These are phyloP conservation scores for Miscanthus lutarioriparius DNA, from an alignment of 176 grass and related monocot species.

Conservation along the genomic window DNA sequence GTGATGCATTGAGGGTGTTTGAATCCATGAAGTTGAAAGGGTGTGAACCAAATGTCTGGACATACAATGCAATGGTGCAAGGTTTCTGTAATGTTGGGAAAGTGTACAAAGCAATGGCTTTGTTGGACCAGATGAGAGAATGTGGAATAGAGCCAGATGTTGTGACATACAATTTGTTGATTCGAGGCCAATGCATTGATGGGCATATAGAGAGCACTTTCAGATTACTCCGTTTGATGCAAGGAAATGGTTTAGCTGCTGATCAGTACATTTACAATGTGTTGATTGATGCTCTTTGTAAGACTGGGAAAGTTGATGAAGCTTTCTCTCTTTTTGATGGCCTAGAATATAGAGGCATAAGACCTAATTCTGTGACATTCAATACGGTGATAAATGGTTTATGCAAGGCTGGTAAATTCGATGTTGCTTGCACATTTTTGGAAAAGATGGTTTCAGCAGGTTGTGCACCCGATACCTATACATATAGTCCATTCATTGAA, in stretches of 20 bases:
- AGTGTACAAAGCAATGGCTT: conserved; percentile 49
- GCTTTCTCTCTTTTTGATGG: conserved; percentile 52
- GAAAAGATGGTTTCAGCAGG: conserved; percentile 55
- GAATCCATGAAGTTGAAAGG: conserved; percentile 39
- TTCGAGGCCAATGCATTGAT: conserved; percentile 53
- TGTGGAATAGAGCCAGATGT: conserved; percentile 41
- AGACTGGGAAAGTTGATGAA: conserved; percentile 42
- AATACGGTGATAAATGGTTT: conserved; percentile 55
- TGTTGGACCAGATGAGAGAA: conserved; percentile 40
- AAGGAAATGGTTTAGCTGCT: conserved; percentile 52
- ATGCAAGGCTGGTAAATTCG: conserved; percentile 55
- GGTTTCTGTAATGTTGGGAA: conserved; percentile 57
- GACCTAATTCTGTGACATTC: conserved; percentile 55
- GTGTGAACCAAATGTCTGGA: conserved; percentile 56
- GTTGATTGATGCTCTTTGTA: conserved; percentile 67
- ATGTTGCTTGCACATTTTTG: conserved; percentile 45
- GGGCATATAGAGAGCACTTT: conserved; percentile 56
- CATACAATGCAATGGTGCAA: conserved; percentile 46
- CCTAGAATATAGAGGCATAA: conserved; percentile 42
- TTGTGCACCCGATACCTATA: conserved; percentile 54
- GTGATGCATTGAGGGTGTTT: conserved; percentile 39
- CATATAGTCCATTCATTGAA: conserved; percentile 64
- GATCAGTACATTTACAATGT: conserved; percentile 52
- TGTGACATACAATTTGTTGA: conserved; percentile 55
- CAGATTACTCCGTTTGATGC: conserved; percentile 51